These are phyloP conservation scores for Phaeomoniella chlamydospora DNA, from an alignment of 2,329 filamentous ascomycete species.

Conservation along the genomic window DNA sequence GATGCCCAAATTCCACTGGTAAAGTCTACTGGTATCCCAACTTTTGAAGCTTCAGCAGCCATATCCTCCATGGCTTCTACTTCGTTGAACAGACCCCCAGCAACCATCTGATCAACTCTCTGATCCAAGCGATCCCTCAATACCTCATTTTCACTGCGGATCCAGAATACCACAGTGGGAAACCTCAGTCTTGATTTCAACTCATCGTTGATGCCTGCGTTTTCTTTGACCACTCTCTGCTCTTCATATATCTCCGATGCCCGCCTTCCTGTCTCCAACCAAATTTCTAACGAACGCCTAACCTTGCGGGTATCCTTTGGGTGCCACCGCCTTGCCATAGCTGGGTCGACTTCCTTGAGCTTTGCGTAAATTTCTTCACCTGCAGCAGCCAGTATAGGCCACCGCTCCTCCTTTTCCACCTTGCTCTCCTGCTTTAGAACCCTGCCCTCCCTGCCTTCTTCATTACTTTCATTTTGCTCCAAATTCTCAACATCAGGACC, in stretches of 20 bases:
- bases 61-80: conserved; percentile 39
- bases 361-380: conserved; percentile 59
- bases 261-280: conserved; percentile 61
- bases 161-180: conserved; percentile 67
- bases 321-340: conserved; percentile 86
- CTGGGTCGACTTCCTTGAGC: conserved; percentile 67
- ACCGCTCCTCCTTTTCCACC: conserved; percentile 29
- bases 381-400: conserved; percentile 57
- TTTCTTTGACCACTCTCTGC: conserved; percentile 35
- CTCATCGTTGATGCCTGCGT: conserved; percentile 5
- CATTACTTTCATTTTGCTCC: conserved; percentile 11
- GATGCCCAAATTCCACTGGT: conserved; percentile 88
- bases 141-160: conserved; percentile 56
- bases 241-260: conserved; percentile 81
- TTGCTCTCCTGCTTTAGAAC: conserved; percentile 9
- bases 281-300: conserved; percentile 77
- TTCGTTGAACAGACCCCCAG: conserved; percentile 48
- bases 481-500: conserved; percentile 10
- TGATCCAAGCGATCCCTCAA: conserved; percentile 58
- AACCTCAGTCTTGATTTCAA: conserved; percentile 27
- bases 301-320: conserved; percentile 88
- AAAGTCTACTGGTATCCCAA: conserved; percentile 48
- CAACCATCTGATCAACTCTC: conserved; percentile 75
- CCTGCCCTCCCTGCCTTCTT: conserved; percentile 9
- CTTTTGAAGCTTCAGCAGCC: conserved; percentile 25